phyloP scores from a whole-genome alignment of 2,329 filamentous ascomycete genomes.

The Aspergillus ustus region DNA sequence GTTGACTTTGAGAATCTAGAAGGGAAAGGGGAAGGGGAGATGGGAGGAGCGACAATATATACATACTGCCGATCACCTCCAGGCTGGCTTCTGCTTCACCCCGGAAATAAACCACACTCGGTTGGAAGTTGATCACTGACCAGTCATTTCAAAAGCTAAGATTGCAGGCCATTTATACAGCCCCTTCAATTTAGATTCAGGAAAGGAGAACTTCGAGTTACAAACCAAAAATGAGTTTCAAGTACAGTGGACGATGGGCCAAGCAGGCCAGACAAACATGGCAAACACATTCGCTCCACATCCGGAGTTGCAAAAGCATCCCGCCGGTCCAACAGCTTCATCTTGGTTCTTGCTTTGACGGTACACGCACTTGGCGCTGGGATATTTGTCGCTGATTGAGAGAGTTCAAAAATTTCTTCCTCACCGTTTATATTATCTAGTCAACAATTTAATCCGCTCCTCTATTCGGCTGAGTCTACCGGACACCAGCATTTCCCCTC shows the following conservation, averaged over 20 bases:
- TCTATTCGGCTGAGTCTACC: background rate
- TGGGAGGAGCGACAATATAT: background rate
- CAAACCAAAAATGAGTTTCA: background rate
- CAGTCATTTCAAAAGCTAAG: background rate
- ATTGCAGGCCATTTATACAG: background rate
- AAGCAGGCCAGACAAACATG: conserved; percentile 16
- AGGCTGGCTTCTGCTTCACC: too few relatives aligned
- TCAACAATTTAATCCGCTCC: background rate
- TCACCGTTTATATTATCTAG: background rate
- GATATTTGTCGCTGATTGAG: conserved; percentile 14
- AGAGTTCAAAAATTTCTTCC: background rate
- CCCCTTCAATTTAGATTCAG: background rate
- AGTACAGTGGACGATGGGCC: background rate
- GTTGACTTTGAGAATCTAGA: background rate
- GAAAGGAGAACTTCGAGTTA: background rate
- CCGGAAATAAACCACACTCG: too few relatives aligned
- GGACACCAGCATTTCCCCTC: background rate
- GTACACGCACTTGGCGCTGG: background rate
- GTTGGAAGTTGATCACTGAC: background rate
- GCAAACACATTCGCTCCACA: conserved; percentile 22
- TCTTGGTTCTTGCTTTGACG: background rate
- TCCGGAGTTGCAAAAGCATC: conserved; percentile 16
- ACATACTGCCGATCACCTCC: too few relatives aligned
- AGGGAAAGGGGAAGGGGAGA: background rate
- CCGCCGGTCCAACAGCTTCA: conserved; percentile 9